Evolutionary conservation across 768 basidiomycete genomes (phyloP), one percentile per base, ranked within the genome.

Genomic region (Tulasnella sp.): DNA sequence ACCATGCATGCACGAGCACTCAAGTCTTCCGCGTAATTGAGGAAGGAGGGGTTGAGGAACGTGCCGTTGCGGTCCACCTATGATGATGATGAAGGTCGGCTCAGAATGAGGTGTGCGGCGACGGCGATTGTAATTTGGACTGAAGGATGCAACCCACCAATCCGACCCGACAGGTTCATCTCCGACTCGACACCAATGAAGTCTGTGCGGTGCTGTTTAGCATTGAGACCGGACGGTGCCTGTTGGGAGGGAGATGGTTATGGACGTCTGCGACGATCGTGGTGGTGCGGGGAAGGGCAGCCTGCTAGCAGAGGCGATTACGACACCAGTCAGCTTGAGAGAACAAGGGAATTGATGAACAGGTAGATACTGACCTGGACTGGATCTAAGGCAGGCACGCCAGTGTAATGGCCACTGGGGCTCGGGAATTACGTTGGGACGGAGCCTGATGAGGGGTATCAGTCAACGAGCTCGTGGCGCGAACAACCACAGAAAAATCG

Each of bases 111-210:
- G 37, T 37, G 37, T 37, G 37, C 37, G 2, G 37, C 37, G 37
- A 37, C 37, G 37, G 16, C 76, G 72, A 42, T 54, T 20, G 82
- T 22, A 22, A 80, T 64, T 48, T 46, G 40, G 24, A 72, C 37
- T 72, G 46, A 18, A 20, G 42, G 28, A 24, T 75, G 72, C 48
- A 6, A 90, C 91, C 85, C 84, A 93, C 92, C 85, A 82, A 93
- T 87, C 86, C 91, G 90, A 80, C 89, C 90, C 9, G 91, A 88
- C 9, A 94, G 91, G 58, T 92, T 93, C 87, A 93, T 89, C 85
- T 95, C 93, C 54, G 95, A 89, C 3, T 92, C 93, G 84, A 94
- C 94, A 4, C 93, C 93, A 79, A 91, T 89, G 83, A 94, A 94
- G 80, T 86, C 86, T 40, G 78, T 16, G 20, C 78, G 78, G 78